Evolutionary conservation across 2,329 filamentous ascomycete genomes (phyloP).

Genomic region (Exophiala aquamarina): DNA sequence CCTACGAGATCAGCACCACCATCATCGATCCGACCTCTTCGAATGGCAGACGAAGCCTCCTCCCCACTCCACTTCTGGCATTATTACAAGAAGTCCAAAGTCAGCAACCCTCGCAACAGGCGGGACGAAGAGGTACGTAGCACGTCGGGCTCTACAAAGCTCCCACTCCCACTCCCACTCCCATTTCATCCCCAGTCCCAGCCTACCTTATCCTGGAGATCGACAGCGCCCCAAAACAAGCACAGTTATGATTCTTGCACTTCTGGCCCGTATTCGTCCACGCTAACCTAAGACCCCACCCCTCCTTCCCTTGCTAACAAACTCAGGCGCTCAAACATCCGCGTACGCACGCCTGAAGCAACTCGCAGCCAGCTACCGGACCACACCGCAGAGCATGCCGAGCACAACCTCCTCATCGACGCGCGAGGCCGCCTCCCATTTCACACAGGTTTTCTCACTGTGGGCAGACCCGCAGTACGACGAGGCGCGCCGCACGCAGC

Average conservation of each 20-base stretch:
- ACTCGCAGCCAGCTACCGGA: neutral
- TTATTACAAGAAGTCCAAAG: conserved; percentile 1
- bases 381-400: neutral
- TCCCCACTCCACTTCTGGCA: neutral
- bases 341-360: conserved; percentile 1
- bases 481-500: conserved; percentile 4
- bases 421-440: conserved; percentile 1
- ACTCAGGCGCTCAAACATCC: neutral
- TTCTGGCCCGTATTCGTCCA: too few species aligned
- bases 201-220: too few species aligned
- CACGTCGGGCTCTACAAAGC: too few species aligned
- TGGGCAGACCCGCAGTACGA: conserved; percentile 10
- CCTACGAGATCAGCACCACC: conserved; percentile 3
- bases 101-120: neutral
- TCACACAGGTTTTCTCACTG: conserved; percentile 11
- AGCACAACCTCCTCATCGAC: neutral
- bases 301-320: too few species aligned
- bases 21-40: neutral
- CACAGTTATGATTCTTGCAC: too few species aligned
- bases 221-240: too few species aligned
- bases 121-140: too few species aligned
- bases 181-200: too few species aligned
- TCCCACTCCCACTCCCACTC: too few species aligned
- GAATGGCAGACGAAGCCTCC: neutral
- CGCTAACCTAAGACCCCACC: too few species aligned